Conservation (phyloP, 2,329 filamentous ascomycete species). For the Fusarium siculi region DNA sequence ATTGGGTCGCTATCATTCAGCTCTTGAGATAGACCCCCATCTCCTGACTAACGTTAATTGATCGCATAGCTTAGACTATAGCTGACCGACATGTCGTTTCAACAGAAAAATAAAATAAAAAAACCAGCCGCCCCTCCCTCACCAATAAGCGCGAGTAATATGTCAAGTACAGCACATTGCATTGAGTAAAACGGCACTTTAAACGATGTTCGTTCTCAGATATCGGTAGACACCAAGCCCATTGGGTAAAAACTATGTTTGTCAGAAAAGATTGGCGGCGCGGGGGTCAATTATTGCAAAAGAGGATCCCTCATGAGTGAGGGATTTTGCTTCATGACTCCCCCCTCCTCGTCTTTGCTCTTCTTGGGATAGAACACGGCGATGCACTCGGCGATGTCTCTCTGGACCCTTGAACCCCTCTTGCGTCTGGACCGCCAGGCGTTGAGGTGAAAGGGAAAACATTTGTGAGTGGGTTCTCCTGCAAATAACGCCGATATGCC, state of each 20-base stretch:
- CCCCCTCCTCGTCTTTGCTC: constrained; percentile 21
- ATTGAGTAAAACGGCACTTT: constrained; percentile 37
- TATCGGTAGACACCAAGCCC: constrained; percentile 34
- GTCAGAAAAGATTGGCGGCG: constrained; percentile 21
- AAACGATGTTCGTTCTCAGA: constrained; percentile 23
- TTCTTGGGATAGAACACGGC: constrained; percentile 41
- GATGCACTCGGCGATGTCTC: constrained; percentile 30
- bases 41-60: constrained; percentile 22
- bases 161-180: constrained; percentile 36
- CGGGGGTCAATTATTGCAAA: constrained; percentile 22
- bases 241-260: constrained; percentile 33
- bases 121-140: constrained; percentile 35
- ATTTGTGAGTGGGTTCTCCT: constrained; percentile 27
- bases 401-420: constrained; percentile 37
- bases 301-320: constrained; percentile 31
- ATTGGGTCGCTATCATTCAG: constrained; percentile 9
- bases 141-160: constrained; percentile 21
- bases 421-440: constrained; percentile 19
- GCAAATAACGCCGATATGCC: constrained; percentile 38
- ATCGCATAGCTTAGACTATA: constrained; percentile 3
- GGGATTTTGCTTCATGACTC: constrained; percentile 38
- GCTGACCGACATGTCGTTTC: constrained; percentile 35
- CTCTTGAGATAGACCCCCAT: constrained; percentile 25
- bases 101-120: constrained; percentile 28
- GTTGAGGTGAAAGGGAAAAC: constrained; percentile 14